phyloP scores from a whole-genome alignment of 192 early-diverging fungal genomes.

The Gamsiella multidivaricata region DNA sequence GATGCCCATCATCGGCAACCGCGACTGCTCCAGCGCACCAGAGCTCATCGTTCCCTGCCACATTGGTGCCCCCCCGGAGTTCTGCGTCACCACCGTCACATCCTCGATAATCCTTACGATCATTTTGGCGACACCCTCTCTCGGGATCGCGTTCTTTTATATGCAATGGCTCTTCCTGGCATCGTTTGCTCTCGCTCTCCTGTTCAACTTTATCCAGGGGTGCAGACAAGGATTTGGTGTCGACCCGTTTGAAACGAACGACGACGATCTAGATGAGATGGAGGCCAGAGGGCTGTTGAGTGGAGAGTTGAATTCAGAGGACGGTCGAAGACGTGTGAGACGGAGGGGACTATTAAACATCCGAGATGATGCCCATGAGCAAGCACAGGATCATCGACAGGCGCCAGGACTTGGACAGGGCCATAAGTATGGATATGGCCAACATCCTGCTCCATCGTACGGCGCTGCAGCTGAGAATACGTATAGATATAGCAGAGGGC shows the following conservation, averaged over 20 bases:
- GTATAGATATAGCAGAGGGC: neutral
- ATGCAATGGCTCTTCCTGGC: conserved; percentile 64
- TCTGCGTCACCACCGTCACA: conserved; percentile 66
- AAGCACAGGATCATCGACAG: neutral
- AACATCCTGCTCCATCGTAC: neutral
- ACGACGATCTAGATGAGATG: conserved; percentile 30
- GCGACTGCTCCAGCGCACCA: conserved; percentile 57
- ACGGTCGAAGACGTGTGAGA: conserved; percentile 6
- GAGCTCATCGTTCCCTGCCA: conserved; percentile 67
- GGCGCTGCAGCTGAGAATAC: neutral
- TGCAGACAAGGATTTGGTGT: conserved; percentile 43
- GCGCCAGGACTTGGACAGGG: neutral
- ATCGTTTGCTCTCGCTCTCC: conserved; percentile 52
- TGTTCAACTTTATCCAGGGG: conserved; percentile 49
- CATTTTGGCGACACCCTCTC: conserved; percentile 58
- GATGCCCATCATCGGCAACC: conserved; percentile 1
- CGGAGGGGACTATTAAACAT: conserved; percentile 5
- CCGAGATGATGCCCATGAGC: neutral
- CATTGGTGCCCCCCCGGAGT: conserved; percentile 59
- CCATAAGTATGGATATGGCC: no score
- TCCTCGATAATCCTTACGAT: conserved; percentile 61
- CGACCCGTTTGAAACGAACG: conserved; percentile 53
- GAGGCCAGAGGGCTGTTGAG: conserved; percentile 28
- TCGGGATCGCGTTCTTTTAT: conserved; percentile 64
- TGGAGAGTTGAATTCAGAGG: conserved; percentile 9